These are phyloP conservation scores for Clarireedia homoeocarpa DNA, from an alignment of 2,329 filamentous ascomycete genomes.

Conservation along the genomic window DNA sequence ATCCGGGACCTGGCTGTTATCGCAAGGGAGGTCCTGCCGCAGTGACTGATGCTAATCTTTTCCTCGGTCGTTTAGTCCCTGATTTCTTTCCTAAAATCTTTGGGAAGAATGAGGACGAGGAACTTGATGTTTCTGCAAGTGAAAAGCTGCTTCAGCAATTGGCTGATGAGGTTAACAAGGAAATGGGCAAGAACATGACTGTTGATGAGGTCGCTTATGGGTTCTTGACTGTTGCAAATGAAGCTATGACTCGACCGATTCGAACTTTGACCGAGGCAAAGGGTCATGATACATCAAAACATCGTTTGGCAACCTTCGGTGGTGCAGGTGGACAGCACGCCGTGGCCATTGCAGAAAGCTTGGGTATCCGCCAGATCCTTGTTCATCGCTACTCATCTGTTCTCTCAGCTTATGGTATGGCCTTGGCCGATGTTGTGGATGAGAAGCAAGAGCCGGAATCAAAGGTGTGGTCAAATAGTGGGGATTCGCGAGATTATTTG, in stretches of 20 bases:
- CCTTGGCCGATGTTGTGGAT: constrained; percentile 85
- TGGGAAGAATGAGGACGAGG: constrained; percentile 78
- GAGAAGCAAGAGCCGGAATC: constrained; percentile 76
- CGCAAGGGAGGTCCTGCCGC: constrained; percentile 81
- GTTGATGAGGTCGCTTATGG: constrained; percentile 83
- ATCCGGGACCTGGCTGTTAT: constrained; percentile 86
- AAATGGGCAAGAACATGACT: constrained; percentile 63
- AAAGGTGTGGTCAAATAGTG: constrained; percentile 50
- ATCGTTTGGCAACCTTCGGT: constrained; percentile 86
- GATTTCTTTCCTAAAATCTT: constrained; percentile 97
- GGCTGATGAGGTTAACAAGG: constrained; percentile 68
- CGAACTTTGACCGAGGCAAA: constrained; percentile 86
- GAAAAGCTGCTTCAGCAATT: constrained; percentile 68
- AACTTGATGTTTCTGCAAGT: constrained; percentile 69
- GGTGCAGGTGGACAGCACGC: constrained; percentile 89
- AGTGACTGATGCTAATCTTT: constrained; percentile 85
- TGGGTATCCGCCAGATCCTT: constrained; percentile 79
- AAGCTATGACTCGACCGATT: constrained; percentile 86
- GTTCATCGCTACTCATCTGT: constrained; percentile 85
- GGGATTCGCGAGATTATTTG: constrained; percentile 53
- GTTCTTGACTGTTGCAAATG: constrained; percentile 83
- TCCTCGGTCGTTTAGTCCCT: constrained; percentile 74
- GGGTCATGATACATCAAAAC: constrained; percentile 83
- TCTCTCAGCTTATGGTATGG: constrained; percentile 87
- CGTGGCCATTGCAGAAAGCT: constrained; percentile 77